A percentile compares a stretch with the other conserved stretches of the same genome.
These are phyloP conservation scores for Bruguiera gymnorhiza DNA, from an alignment of 345 rosid genomes.

Conservation along the genomic window DNA sequence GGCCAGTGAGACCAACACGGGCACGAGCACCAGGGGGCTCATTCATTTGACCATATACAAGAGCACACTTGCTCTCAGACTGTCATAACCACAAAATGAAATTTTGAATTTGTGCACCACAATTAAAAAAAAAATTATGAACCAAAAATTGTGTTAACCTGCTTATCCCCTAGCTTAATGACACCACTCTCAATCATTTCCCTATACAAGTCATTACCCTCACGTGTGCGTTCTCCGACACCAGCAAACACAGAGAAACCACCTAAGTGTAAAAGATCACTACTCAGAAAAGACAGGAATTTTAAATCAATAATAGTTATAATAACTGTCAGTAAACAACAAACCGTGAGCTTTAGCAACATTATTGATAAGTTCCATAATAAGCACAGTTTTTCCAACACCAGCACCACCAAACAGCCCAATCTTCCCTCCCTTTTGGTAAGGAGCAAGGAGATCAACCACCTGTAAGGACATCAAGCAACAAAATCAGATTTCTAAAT, in stretches of 20 bases:
- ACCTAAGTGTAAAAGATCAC: conserved; percentile 46
- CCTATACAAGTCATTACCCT: conserved; percentile 96
- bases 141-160: conserved; percentile 36
- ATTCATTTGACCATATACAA: conserved; percentile 99
- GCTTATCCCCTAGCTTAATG: conserved; percentile 97
- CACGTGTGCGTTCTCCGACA: conserved; percentile 97
- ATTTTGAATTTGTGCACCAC: neutral
- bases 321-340: conserved; percentile 9
- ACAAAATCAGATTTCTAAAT: neutral
- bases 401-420: conserved; percentile 99
- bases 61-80: conserved; percentile 97
- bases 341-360: conserved; percentile 96
- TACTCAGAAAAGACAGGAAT: neutral
- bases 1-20: conserved; percentile 98
- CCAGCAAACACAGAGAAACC: conserved; percentile 99
- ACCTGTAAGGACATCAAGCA: conserved; percentile 41
- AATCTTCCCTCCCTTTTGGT: conserved; percentile 99
- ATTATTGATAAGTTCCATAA: conserved; percentile 97
- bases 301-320: neutral
- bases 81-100: conserved; percentile 12
- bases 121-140: neutral
- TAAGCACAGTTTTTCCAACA: conserved; percentile 96
- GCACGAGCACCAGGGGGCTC: conserved; percentile 99
- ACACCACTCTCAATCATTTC: conserved; percentile 99
- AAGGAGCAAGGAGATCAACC: conserved; percentile 97